Base-by-base conservation (phyloP, 257 asterid species). In the Dorcoceras hygrometricum region DNA sequence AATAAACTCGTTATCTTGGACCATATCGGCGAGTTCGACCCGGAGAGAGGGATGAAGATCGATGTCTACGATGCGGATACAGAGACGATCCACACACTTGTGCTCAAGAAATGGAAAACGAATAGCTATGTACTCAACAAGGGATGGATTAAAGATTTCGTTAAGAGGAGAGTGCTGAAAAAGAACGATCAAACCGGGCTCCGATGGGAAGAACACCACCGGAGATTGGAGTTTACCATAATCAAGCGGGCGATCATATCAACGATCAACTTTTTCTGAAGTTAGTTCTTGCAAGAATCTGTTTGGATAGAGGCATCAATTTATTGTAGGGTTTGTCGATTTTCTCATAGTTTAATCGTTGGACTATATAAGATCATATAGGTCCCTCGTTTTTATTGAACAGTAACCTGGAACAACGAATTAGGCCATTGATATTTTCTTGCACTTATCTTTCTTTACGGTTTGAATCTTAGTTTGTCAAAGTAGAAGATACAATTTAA, bases 1-100 rank as follows among this genome's bases (percentile, higher is more conserved):
- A n/a, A n/a, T n/a, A n/a, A n/a, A n/a, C n/a, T n/a, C n/a, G n/a
- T 53, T 63, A 57, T 70, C 1, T 3, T 54, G 27, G 59, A 69
- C 3, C n/a, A 22, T 10, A 0, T 71, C 11, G 14, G 0, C 12
- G 23, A 14, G 8, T 16, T 5, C 16, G 29, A 16, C 3, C 23
- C 2, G n/a, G 18, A 12, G 3, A 22, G 4, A 14, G 69, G 65
- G 39, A 3, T 18, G 2, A 29, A 22, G 8, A n/a, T 63, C 12
- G 14, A 1, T 0, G 16, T 71, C 2, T 31, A 53, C 63, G 75
- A 71, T 7, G 29, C 26, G 36, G 66, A 71, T 39, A 36, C 57
- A 0, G 5, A 23, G 5, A n/a, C 70, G 14, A n/a, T 14, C 16
- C 53, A 55, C 14, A 18, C 6, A 11, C 24, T 71, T 11, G n/a